Conservation (phyloP, 129 eudicot species). For the Tagetes erecta region DNA sequence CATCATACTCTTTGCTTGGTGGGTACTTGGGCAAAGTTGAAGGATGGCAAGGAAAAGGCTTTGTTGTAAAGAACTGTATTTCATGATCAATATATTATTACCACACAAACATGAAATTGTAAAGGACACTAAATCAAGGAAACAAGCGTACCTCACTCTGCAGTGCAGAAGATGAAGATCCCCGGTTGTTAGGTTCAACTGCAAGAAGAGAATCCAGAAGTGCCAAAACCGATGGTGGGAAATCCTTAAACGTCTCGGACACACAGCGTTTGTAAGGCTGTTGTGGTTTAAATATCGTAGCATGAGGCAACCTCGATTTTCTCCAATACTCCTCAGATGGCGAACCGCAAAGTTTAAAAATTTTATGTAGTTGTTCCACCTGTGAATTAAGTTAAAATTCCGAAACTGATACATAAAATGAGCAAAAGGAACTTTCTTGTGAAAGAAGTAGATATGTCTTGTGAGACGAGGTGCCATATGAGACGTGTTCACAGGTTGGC, state of each 20-base stretch:
- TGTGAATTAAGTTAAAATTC: constrained; percentile 7
- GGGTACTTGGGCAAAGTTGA: constrained; percentile 87
- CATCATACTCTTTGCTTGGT: constrained; percentile 85
- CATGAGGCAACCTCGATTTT: constrained; percentile 65
- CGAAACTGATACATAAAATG: neutral
- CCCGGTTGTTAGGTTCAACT: constrained; percentile 61
- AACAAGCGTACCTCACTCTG: constrained; percentile 53
- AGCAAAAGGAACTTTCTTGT: neutral
- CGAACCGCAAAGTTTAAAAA: constrained; percentile 83
- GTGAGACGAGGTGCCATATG: neutral
- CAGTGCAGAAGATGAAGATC: constrained; percentile 67
- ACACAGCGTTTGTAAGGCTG: constrained; percentile 63
- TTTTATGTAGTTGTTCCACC: constrained; percentile 86
- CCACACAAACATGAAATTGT: neutral
- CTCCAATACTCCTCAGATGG: constrained; percentile 80
- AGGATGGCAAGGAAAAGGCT: constrained; percentile 88
- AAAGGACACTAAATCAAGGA: neutral
- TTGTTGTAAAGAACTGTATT: constrained; percentile 69
- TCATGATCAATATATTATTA: neutral
- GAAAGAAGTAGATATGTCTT: neutral
- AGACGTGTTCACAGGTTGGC: neutral
- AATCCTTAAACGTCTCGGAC: constrained; percentile 59
- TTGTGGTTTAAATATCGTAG: constrained; percentile 68
- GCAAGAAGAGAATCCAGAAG: constrained; percentile 72
- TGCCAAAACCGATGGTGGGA: constrained; percentile 55